A percentile compares a stretch with the other conserved stretches of the same genome.
These are phyloP conservation scores for Phytophthora idaei DNA, from an alignment of 352 stramenopile genomes.

Conservation along the genomic window DNA sequence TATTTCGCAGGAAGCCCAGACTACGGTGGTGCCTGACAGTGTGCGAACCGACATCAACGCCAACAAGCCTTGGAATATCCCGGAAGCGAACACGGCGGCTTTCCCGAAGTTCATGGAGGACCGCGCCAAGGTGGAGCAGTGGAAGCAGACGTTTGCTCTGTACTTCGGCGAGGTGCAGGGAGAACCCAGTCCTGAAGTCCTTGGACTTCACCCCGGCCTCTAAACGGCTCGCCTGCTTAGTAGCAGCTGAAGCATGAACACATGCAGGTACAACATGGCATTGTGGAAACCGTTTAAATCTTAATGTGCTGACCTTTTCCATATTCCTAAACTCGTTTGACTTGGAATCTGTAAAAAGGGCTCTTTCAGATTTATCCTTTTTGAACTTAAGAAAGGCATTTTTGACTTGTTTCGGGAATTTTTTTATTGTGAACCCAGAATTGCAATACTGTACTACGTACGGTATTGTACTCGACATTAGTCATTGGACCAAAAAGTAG, in stretches of 20 bases:
- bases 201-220: conserved; percentile 50
- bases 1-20: conserved; percentile 42
- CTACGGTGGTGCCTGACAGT: conserved; percentile 28
- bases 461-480: too few relatives aligned
- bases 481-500: too few relatives aligned
- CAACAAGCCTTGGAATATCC: conserved; percentile 35
- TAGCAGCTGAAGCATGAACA: neutral
- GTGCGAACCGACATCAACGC: conserved; percentile 52
- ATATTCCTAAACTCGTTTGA: too few relatives aligned
- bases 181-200: conserved; percentile 38
- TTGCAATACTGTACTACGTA: too few relatives aligned
- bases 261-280: neutral
- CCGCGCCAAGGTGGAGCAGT: conserved; percentile 46
- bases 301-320: too few relatives aligned
- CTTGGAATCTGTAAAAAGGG: too few relatives aligned
- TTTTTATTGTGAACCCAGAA: too few relatives aligned
- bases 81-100: conserved; percentile 35
- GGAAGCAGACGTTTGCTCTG: conserved; percentile 50
- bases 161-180: conserved; percentile 43
- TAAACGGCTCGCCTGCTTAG: conserved; percentile 9
- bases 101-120: conserved; percentile 61
- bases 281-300: too few relatives aligned
- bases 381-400: too few relatives aligned
- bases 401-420: too few relatives aligned
- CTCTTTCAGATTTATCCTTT: too few relatives aligned